Conservation (phyloP, 257 asterid genomes). For the Petunia secreta region DNA sequence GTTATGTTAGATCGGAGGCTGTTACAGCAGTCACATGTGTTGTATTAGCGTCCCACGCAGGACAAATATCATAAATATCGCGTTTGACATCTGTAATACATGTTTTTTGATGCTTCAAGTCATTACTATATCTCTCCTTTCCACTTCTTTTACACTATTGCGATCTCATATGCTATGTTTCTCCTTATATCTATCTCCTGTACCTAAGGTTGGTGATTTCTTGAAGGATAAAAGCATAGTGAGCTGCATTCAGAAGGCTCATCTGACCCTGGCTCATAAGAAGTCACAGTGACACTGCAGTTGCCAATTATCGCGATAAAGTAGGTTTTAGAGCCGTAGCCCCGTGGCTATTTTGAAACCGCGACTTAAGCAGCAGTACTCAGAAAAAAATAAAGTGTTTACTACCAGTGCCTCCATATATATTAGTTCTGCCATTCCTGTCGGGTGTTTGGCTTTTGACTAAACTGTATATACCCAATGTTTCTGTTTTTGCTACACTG, state of each 20-base stretch:
- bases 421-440: background rate
- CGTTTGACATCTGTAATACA: too few species aligned
- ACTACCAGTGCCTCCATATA: background rate
- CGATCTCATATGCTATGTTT: background rate
- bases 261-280: slow-evolving; percentile 94
- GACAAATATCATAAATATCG: too few species aligned
- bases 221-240: slow-evolving; percentile 56
- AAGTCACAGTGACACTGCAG: slow-evolving; percentile 81
- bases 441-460: background rate
- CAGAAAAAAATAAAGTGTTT: background rate
- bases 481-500: too few species aligned
- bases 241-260: slow-evolving; percentile 63
- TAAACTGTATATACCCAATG: too few species aligned
- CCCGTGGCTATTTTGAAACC: background rate
- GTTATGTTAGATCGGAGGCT: background rate
- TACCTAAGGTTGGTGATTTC: slow-evolving; percentile 52
- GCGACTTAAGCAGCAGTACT: background rate
- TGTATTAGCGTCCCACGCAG: too few species aligned
- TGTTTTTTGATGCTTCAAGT: too few species aligned
- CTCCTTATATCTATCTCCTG: slow-evolving; percentile 51
- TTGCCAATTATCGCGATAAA: slow-evolving; percentile 55
- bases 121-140: background rate
- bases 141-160: too few species aligned
- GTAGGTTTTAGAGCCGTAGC: background rate
- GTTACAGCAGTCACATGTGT: too few species aligned